phyloP scores from a whole-genome alignment of 2,329 filamentous ascomycete species.

The Talaromyces piceae region DNA sequence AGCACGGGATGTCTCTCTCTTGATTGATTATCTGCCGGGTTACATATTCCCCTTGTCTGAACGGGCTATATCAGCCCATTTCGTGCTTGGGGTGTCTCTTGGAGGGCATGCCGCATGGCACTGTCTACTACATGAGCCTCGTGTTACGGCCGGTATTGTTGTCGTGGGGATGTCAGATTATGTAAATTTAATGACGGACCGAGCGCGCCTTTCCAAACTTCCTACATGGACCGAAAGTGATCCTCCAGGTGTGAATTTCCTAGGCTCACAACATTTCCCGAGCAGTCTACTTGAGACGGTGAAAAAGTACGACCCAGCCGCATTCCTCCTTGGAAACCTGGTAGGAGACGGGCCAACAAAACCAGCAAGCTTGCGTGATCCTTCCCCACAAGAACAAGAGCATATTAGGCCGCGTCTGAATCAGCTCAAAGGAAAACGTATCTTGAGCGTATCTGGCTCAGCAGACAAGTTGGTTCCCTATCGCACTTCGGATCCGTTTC shows the following conservation, averaged over 20 bases:
- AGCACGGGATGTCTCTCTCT: conserved; percentile 62
- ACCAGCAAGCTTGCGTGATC: conserved; percentile 25
- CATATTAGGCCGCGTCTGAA: conserved; percentile 37
- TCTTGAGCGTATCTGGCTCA: conserved; percentile 48
- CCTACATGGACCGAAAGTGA: conserved; percentile 51
- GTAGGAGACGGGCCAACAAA: conserved; percentile 20
- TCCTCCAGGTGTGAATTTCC: conserved; percentile 54
- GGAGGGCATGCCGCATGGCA: conserved; percentile 89
- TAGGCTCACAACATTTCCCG: conserved; percentile 75
- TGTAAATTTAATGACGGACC: conserved; percentile 68
- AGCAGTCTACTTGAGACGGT: conserved; percentile 56
- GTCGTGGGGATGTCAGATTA: conserved; percentile 90
- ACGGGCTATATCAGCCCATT: conserved; percentile 51
- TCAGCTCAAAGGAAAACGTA: conserved; percentile 44
- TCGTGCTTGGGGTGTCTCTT: conserved; percentile 74
- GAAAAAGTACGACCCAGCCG: conserved; percentile 64
- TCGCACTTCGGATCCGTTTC: conserved; percentile 47
- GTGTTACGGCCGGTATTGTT: conserved; percentile 69
- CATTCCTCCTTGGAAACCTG: conserved; percentile 56
- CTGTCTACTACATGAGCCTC: conserved; percentile 65
- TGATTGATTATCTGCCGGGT: conserved; percentile 71
- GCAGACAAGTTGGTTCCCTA: conserved; percentile 57
- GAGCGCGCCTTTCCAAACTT: conserved; percentile 64
- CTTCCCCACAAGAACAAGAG: conserved; percentile 36
- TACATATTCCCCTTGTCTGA: conserved; percentile 57